A percentile compares a stretch with the other conserved stretches of the same genome.
Evolutionary conservation across 2,329 filamentous ascomycete genomes (phyloP).

Genomic region (Endocalyx cinctus): DNA sequence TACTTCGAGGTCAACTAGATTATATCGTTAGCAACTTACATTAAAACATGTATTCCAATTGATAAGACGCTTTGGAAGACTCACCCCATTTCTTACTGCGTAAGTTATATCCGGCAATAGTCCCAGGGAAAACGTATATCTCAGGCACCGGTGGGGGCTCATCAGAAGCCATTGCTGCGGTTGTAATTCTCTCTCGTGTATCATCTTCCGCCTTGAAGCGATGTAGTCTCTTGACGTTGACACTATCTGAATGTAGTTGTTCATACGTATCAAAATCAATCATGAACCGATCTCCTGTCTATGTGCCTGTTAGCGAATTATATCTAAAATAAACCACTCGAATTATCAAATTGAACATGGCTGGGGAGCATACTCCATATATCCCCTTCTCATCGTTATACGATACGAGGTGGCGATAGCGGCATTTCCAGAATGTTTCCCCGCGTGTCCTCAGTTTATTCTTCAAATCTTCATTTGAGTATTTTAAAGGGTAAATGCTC

Average conservation of each 20-base stretch:
- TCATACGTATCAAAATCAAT: constrained; percentile 10
- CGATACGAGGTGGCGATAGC: constrained; percentile 3
- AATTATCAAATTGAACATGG: too few relatives aligned
- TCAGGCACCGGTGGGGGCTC: constrained; percentile 6
- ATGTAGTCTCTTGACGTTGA: not conserved
- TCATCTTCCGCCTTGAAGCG: not conserved
- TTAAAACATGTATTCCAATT: too few relatives aligned
- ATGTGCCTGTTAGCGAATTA: not conserved
- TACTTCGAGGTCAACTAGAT: constrained; percentile 10
- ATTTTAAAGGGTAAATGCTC: constrained; percentile 1
- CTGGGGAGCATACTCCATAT: constrained; percentile 3
- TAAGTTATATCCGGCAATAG: constrained; percentile 8
- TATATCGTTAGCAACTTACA: too few relatives aligned
- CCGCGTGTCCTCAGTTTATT: constrained; percentile 1
- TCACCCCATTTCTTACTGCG: constrained; percentile 12
- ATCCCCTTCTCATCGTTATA: constrained; percentile 2
- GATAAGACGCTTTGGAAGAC: not conserved
- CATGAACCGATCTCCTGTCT: constrained; percentile 9
- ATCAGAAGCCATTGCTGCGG: not conserved
- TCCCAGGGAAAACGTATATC: constrained; percentile 8
- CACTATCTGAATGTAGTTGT: constrained; percentile 4
- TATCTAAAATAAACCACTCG: not conserved
- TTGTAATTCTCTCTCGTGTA: not conserved
- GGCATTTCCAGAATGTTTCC: constrained; percentile 4
- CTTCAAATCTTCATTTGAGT: not conserved